Evolutionary conservation across 768 basidiomycete species (phyloP).

Genomic region (Agaricus sinodeliciosus): DNA sequence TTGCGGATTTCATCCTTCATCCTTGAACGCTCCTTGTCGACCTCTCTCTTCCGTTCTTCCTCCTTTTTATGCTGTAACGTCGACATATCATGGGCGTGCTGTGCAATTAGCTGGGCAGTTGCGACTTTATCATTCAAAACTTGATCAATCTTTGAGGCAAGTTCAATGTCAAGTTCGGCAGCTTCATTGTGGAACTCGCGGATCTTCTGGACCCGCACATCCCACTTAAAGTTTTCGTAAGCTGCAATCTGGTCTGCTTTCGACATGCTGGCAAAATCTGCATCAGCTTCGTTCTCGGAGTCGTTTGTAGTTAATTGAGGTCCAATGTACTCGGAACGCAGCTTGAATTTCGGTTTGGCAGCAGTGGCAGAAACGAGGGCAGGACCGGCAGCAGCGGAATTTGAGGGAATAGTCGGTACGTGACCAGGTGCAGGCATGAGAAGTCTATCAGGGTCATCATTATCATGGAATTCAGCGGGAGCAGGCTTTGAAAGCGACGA

Average conservation of each 20-base stretch:
- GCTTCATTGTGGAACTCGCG: slow-evolving; percentile 45
- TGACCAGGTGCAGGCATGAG: not conserved
- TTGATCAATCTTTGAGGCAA: slow-evolving; percentile 26
- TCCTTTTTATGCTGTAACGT: slow-evolving; percentile 40
- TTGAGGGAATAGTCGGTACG: not conserved
- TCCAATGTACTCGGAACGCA: slow-evolving; percentile 25
- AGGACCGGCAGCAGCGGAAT: slow-evolving; percentile 1
- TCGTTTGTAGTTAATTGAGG: slow-evolving; percentile 25
- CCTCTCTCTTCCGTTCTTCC: slow-evolving; percentile 37
- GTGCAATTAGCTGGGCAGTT: slow-evolving; percentile 24
- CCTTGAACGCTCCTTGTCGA: slow-evolving; percentile 31
- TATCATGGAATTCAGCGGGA: not conserved
- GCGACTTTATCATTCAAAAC: slow-evolving; percentile 19
- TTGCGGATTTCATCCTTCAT: slow-evolving; percentile 9
- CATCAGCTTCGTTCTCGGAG: slow-evolving; percentile 23
- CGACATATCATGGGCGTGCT: slow-evolving; percentile 33
- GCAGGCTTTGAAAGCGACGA: slow-evolving; percentile 1
- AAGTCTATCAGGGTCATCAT: not conserved
- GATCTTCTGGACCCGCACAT: slow-evolving; percentile 39
- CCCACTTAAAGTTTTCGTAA: slow-evolving; percentile 38
- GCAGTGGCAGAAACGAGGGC: not conserved
- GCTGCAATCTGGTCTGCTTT: slow-evolving; percentile 26
- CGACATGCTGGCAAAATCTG: slow-evolving; percentile 20
- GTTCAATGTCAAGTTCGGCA: slow-evolving; percentile 34
- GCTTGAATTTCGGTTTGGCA: slow-evolving; percentile 6